Evolutionary conservation across 441 rosid genomes (phyloP).

Genomic region (Populus trichocarpa): DNA sequence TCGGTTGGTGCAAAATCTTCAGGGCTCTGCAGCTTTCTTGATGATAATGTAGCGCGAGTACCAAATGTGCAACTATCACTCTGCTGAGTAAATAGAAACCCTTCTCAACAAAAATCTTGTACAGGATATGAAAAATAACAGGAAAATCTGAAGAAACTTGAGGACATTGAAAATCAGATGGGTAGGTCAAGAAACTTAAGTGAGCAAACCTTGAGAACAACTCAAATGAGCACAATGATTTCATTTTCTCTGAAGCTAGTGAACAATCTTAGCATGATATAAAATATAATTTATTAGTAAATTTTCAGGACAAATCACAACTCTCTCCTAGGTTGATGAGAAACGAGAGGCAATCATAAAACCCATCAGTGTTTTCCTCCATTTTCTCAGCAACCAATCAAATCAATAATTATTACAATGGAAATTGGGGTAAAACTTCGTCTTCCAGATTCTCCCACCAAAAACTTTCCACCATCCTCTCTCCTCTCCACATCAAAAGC

Average conservation of each 20-base stretch:
- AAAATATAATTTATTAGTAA: too few species aligned
- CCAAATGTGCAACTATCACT: neutral
- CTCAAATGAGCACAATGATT: too few species aligned
- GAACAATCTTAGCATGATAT: too few species aligned
- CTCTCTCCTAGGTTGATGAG: neutral
- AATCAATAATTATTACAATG: constrained; percentile 17
- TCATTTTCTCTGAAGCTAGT: too few species aligned
- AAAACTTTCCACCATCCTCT: constrained; percentile 42
- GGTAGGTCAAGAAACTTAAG: neutral
- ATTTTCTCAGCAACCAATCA: neutral
- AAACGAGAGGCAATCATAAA: neutral
- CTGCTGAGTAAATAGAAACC: neutral
- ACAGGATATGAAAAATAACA: neutral
- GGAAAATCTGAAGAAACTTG: neutral
- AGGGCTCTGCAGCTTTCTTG: too few species aligned
- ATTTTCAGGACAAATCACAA: neutral
- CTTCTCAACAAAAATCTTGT: neutral
- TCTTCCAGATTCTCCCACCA: constrained; percentile 47
- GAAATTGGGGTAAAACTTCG: constrained; percentile 64
- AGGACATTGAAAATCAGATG: neutral
- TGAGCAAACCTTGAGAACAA: too few species aligned
- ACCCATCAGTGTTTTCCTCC: neutral
- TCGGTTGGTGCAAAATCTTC: too few species aligned
- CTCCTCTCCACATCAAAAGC: constrained; percentile 41
- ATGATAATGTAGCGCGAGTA: too few species aligned